A percentile compares a stretch with the other conserved stretches of the same genome.
Conservation (phyloP, 2,329 filamentous ascomycete species). For the Fusarium anthophilum region DNA sequence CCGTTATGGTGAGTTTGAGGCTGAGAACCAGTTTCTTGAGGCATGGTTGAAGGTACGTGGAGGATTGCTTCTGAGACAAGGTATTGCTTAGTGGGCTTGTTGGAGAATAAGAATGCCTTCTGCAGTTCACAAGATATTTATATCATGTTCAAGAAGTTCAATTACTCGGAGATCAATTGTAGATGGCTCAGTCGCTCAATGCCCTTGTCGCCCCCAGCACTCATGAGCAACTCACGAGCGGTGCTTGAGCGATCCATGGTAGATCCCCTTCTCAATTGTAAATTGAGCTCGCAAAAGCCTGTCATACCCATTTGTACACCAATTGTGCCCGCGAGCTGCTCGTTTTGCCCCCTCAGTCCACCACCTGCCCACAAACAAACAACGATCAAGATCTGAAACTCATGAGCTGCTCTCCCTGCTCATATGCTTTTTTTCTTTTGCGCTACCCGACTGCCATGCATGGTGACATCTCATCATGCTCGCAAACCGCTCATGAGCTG, state of each 20-base stretch:
- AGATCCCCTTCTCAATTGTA: neutral
- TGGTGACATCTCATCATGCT: too few relatives aligned
- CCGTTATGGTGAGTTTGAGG: neutral
- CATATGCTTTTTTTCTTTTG: neutral
- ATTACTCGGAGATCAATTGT: rapidly evolving
- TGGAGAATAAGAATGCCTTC: rapidly evolving
- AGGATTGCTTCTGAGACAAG: neutral
- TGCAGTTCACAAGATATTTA: neutral
- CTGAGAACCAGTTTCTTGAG: neutral
- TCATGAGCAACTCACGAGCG: neutral
- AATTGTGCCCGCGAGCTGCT: neutral
- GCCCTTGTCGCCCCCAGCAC: rapidly evolving
- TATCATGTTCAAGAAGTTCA: rapidly evolving
- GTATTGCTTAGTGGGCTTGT: rapidly evolving
- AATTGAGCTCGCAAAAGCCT: neutral
- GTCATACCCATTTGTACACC: rapidly evolving
- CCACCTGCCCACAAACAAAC: neutral
- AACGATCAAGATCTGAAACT: neutral
- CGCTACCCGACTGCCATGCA: rapidly evolving
- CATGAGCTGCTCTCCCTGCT: neutral
- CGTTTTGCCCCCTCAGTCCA: neutral
- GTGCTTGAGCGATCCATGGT: too few relatives aligned
- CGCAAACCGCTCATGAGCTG: too few relatives aligned
- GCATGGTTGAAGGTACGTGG: neutral
- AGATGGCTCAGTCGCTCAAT: neutral